Base-by-base conservation (phyloP, 164 flowering plant genomes). In the Berberis vulgaris region DNA sequence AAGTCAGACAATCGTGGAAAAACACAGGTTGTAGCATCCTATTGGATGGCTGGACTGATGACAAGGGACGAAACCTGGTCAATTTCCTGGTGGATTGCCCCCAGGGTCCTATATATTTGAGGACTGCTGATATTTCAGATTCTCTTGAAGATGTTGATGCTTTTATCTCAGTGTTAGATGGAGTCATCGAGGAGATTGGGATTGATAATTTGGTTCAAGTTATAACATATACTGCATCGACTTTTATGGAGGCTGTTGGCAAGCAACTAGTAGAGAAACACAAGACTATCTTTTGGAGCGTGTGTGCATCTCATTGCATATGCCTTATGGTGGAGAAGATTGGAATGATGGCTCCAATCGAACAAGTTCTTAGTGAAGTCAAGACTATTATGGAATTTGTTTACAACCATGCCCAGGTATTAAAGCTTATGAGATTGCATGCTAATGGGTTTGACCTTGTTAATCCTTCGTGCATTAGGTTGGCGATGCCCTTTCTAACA, bases 1-100 rank as follows among this genome's bases (percentile, higher is more conserved):
- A 65, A 11, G 76, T 79, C 9, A 80, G 65, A 63, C 61, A 49
- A 39, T 82, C 96, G n/a, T 89, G 96, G 96, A 67, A 57, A 50
- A 64, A 45, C 58, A 85, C 93, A 3, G 96, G 96, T n/a, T 89
- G 96, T 67, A 86, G 85, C 72, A 78, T 89, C 50, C 59, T 89
- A 63, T 55, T 82, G 54, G 96, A 89, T 75, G 82, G 79, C 42
- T 89, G 91, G 91, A 70, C 60, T 10, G 76, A 76, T 72, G 73
- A 61, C n/a, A 68, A 68, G 39, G 88, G 89, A 7, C 64, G 79
- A 39, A 59, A 57, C 58, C 63, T 86, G 47, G 62, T 85, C 7
- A 77, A 68, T 62, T 70, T 86, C 72, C 43, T 89, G 4, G 91
- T 76, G 10, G 80, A 82, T 63, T 78, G 83, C 65, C 88, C 86